A percentile compares a stretch with the other conserved stretches of the same genome.
These are phyloP conservation scores for Dimocarpus longan DNA, from an alignment of 345 rosid species.

Conservation along the genomic window DNA sequence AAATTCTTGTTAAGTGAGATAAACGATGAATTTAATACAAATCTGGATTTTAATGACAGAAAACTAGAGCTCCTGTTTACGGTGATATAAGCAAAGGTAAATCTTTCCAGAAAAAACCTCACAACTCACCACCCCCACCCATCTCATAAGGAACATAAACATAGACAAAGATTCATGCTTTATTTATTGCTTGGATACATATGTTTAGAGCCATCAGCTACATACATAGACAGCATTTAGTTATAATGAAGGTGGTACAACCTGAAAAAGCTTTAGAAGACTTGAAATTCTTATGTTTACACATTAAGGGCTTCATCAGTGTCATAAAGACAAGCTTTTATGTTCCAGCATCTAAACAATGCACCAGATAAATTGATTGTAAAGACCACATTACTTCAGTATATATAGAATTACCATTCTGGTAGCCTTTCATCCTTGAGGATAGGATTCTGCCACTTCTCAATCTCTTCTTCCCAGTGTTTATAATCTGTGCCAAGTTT, in stretches of 20 bases:
- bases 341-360: not conserved
- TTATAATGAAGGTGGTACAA: not conserved
- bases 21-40: not conserved
- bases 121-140: not conserved
- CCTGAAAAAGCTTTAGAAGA: not conserved
- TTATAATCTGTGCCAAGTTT: constrained; percentile 63
- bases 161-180: not conserved
- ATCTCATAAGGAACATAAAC: not conserved
- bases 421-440: constrained; percentile 81
- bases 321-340: not conserved
- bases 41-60: not conserved
- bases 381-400: not conserved
- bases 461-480: constrained; percentile 95
- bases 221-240: not conserved
- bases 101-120: too few species aligned
- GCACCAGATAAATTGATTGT: not conserved
- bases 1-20: not conserved
- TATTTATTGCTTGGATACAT: not conserved
- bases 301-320: not conserved
- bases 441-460: constrained; percentile 88
- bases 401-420: constrained; percentile 66
- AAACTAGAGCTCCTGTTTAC: not conserved
- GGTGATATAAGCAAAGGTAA: not conserved
- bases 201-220: not conserved
- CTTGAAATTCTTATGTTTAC: not conserved